These are phyloP conservation scores for Meyerozyma guilliermondii DNA, from an alignment of 1,139 yeast species.

Conservation along the genomic window DNA sequence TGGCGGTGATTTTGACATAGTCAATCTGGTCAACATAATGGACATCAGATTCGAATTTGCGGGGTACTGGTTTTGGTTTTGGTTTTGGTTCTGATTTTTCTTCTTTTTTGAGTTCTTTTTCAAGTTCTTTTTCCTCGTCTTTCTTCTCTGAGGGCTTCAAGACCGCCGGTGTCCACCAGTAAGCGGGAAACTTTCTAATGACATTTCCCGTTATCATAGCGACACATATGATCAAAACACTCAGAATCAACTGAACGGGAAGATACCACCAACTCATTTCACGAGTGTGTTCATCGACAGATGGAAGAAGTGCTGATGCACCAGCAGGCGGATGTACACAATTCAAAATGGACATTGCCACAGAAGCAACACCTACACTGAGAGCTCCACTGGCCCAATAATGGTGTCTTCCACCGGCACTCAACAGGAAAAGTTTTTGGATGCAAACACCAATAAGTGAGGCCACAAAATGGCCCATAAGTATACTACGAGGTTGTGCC, in stretches of 20 bases:
- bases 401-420: slow-evolving; percentile 34
- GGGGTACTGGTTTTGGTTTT: not conserved
- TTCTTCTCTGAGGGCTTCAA: not conserved
- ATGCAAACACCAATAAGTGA: slow-evolving; percentile 53
- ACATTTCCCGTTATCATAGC: slow-evolving; percentile 57
- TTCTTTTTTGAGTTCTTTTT: slow-evolving; percentile 3
- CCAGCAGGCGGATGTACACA: slow-evolving; percentile 76
- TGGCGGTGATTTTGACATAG: slow-evolving; percentile 16
- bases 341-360: slow-evolving; percentile 51
- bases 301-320: slow-evolving; percentile 62
- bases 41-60: not conserved
- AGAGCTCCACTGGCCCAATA: slow-evolving; percentile 62
- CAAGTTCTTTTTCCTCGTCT: not conserved
- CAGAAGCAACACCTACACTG: slow-evolving; percentile 53
- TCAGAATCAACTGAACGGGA: slow-evolving; percentile 51
- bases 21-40: slow-evolving; percentile 6
- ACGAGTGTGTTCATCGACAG: slow-evolving; percentile 42
- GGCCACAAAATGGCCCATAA: slow-evolving; percentile 53
- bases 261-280: slow-evolving; percentile 65
- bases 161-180: slow-evolving; percentile 55
- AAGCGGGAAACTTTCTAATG: slow-evolving; percentile 49
- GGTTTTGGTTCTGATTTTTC: not conserved
- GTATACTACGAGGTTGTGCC: slow-evolving; percentile 61
- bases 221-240: slow-evolving; percentile 45
- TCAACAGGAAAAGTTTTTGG: slow-evolving; percentile 47